phyloP scores from a whole-genome alignment of 768 basidiomycete species.

The Termitomyces sp. region DNA sequence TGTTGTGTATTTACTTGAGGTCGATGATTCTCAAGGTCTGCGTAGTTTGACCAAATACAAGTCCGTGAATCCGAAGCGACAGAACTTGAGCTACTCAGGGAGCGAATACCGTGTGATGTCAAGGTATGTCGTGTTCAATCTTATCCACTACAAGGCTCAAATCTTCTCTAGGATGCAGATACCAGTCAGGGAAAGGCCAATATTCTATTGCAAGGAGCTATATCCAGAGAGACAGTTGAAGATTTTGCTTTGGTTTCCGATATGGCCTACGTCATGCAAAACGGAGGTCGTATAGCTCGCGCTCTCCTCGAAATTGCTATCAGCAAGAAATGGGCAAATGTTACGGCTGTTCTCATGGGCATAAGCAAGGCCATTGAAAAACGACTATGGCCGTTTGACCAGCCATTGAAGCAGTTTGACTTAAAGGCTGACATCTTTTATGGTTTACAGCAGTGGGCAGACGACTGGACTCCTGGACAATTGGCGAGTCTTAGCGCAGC shows the following conservation, averaged over 20 bases:
- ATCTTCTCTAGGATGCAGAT: slow-evolving; percentile 42
- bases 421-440: slow-evolving; percentile 77
- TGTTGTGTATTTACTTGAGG: slow-evolving; percentile 9
- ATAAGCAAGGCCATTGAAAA: slow-evolving; percentile 94
- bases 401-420: slow-evolving; percentile 80
- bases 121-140: slow-evolving; percentile 40
- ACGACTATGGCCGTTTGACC: slow-evolving; percentile 91
- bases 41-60: slow-evolving; percentile 92
- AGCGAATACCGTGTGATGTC: slow-evolving; percentile 74
- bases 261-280: slow-evolving; percentile 90
- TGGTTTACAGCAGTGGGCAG: slow-evolving; percentile 75
- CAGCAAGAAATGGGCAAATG: slow-evolving; percentile 87
- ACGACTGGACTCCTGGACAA: slow-evolving; percentile 74
- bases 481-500: slow-evolving; percentile 62
- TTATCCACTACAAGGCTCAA: not conserved
- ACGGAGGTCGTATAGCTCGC: slow-evolving; percentile 91
- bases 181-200: slow-evolving; percentile 82
- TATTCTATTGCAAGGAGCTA: slow-evolving; percentile 87
- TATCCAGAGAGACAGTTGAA: slow-evolving; percentile 76
- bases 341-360: slow-evolving; percentile 74
- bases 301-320: slow-evolving; percentile 93
- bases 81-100: slow-evolving; percentile 73
- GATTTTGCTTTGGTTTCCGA: slow-evolving; percentile 98
- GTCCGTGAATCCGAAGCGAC: slow-evolving; percentile 84
- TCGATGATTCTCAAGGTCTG: not conserved